Conservation (phyloP, 129 eudicot species). For the sunflower (Helianthus annuus) region DNA sequence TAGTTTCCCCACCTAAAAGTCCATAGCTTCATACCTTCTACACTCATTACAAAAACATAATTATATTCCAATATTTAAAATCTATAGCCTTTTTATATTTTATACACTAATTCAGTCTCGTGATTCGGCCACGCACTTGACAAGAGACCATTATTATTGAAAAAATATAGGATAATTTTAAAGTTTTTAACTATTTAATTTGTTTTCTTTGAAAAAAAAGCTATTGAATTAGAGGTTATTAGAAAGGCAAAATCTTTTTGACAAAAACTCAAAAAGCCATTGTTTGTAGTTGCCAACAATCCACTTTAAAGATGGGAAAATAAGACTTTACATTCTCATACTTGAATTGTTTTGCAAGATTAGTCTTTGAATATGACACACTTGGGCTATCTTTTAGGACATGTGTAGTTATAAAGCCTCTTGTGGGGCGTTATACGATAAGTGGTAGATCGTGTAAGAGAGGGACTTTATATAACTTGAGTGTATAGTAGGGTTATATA, state of each 20-base stretch:
- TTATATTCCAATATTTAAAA: constrained; percentile 12
- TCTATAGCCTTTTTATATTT: background rate
- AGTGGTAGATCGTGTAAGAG: too few species aligned
- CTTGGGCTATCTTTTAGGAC: too few species aligned
- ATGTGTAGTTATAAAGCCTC: too few species aligned
- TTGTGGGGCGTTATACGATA: too few species aligned
- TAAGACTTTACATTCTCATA: background rate
- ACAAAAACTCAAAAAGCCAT: constrained; percentile 26
- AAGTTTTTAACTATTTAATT: background rate
- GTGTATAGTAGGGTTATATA: too few species aligned
- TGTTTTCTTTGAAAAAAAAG: background rate
- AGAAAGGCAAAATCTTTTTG: constrained; percentile 10
- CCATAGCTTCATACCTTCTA: constrained; percentile 36
- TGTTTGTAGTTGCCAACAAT: constrained; percentile 30
- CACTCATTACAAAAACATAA: constrained; percentile 31
- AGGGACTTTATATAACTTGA: too few species aligned
- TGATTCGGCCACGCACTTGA: constrained; percentile 20
- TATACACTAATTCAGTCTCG: constrained; percentile 9
- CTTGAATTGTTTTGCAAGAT: background rate
- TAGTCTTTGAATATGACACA: too few species aligned
- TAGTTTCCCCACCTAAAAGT: constrained; percentile 41
- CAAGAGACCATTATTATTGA: background rate
- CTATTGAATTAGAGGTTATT: constrained; percentile 1
- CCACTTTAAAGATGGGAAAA: constrained; percentile 1
- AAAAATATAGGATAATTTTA: background rate